These are phyloP conservation scores for Epichloe gansuensis DNA, from an alignment of 2,329 filamentous ascomycete species.

Conservation along the genomic window DNA sequence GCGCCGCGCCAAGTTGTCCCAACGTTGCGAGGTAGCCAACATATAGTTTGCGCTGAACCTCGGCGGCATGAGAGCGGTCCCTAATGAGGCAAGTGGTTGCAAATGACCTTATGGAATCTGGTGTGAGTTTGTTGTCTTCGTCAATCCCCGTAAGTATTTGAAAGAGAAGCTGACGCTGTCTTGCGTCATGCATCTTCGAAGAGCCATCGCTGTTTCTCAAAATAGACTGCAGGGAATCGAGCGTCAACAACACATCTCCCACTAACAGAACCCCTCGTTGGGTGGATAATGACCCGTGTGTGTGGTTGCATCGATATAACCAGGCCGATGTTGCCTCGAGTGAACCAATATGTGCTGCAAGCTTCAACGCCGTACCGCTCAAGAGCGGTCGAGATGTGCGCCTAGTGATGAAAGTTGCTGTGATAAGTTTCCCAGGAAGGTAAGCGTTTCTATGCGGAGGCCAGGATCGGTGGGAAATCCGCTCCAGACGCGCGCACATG, in stretches of 20 bases:
- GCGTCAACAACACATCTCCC: constrained; percentile 12
- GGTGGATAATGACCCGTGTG: constrained; percentile 6
- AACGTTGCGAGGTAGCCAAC: constrained; percentile 17
- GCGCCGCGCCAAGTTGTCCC: constrained; percentile 18
- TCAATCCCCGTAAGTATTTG: constrained; percentile 18
- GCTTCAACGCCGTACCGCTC: constrained; percentile 17
- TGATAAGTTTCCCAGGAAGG: constrained; percentile 29
- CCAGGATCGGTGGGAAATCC: constrained; percentile 1
- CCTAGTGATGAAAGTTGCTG: constrained; percentile 18
- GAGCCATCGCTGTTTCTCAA: background rate
- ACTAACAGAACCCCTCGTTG: background rate
- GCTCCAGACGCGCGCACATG: constrained; percentile 12
- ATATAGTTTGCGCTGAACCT: constrained; percentile 11
- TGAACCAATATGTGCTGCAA: constrained; percentile 18
- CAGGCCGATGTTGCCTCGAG: constrained; percentile 14
- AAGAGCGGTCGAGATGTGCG: constrained; percentile 15
- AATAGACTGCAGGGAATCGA: constrained; percentile 9
- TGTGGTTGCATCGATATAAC: constrained; percentile 12
- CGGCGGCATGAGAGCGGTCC: background rate
- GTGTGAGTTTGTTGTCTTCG: constrained; percentile 10
- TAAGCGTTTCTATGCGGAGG: constrained; percentile 15
- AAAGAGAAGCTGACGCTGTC: constrained; percentile 16
- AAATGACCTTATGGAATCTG: constrained; percentile 16
- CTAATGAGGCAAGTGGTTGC: constrained; percentile 7
- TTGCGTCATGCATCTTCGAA: background rate